Evolutionary conservation across 2,329 filamentous ascomycete genomes (phyloP).

Genomic region (Aspergillus japonicus): DNA sequence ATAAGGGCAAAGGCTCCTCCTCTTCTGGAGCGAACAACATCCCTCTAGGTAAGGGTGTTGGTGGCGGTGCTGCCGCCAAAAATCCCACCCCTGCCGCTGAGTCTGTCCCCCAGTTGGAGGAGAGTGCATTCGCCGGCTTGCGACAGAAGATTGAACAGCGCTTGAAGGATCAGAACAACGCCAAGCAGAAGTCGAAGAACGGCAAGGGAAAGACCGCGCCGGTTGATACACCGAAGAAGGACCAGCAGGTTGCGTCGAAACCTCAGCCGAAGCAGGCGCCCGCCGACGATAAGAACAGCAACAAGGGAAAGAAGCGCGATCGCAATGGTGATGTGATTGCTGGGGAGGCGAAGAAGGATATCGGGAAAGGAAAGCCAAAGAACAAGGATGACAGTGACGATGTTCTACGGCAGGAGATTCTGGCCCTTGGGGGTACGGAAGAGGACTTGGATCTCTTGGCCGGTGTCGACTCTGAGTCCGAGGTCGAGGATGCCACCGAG

Average conservation of each 20-base stretch:
- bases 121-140: constrained; percentile 41
- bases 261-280: constrained; percentile 20
- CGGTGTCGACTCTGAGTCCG: constrained; percentile 46
- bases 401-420: constrained; percentile 44
- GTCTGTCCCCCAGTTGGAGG: constrained; percentile 36
- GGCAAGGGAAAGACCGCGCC: constrained; percentile 24
- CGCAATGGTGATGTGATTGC: constrained; percentile 47
- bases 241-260: constrained; percentile 24
- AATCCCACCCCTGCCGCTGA: constrained; percentile 25
- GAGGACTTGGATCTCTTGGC: constrained; percentile 50
- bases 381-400: constrained; percentile 27
- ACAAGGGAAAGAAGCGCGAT: constrained; percentile 47
- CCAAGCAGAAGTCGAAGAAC: constrained; percentile 33
- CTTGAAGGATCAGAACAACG: constrained; percentile 34
- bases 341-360: constrained; percentile 30
- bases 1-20: constrained; percentile 33
- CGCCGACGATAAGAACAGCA: constrained; percentile 24
- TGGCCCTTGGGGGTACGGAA: constrained; percentile 50
- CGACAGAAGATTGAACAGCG: constrained; percentile 44
- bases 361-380: constrained; percentile 22
- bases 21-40: constrained; percentile 24
- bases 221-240: constrained; percentile 24
- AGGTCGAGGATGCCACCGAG: constrained; percentile 37
- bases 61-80: constrained; percentile 16
- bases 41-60: constrained; percentile 11